These are phyloP conservation scores for Cytauxzoon felis DNA, from an alignment of 169 alveolate species.

Conservation along the genomic window DNA sequence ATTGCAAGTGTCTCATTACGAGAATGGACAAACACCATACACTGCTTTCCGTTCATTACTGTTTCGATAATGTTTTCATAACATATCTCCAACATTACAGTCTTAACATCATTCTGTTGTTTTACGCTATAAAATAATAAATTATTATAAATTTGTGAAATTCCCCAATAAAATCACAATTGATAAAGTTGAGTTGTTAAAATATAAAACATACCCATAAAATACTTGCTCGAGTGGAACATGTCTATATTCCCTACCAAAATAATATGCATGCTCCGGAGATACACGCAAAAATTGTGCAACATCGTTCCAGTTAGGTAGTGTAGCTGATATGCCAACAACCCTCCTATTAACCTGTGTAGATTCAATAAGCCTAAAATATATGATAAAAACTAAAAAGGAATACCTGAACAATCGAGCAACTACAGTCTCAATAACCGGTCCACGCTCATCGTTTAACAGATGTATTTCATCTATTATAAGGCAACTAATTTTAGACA, in stretches of 20 bases:
- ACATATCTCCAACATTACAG: slow-evolving; percentile 25
- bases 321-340: slow-evolving; percentile 98
- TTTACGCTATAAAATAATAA: neutral
- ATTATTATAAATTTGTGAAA: neutral
- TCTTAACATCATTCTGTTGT: neutral
- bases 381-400: neutral
- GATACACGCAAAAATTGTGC: slow-evolving; percentile 94
- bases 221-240: slow-evolving; percentile 94
- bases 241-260: slow-evolving; percentile 94
- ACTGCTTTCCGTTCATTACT: slow-evolving; percentile 67
- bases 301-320: slow-evolving; percentile 99
- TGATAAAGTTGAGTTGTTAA: too few relatives aligned
- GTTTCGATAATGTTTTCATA: slow-evolving; percentile 59
- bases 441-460: slow-evolving; percentile 98
- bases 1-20: slow-evolving; percentile 94
- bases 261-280: slow-evolving; percentile 88
- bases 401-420: slow-evolving; percentile 95
- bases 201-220: slow-evolving; percentile 91
- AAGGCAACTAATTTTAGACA: slow-evolving; percentile 88
- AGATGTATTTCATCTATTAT: slow-evolving; percentile 99
- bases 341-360: slow-evolving; percentile 69
- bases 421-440: slow-evolving; percentile 97
- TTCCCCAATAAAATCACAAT: too few relatives aligned
- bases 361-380: slow-evolving; percentile 59
- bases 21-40: slow-evolving; percentile 71